Evolutionary conservation across 371 early-diverging fungal species (phyloP).

Genomic region (Mucor indicus): DNA sequence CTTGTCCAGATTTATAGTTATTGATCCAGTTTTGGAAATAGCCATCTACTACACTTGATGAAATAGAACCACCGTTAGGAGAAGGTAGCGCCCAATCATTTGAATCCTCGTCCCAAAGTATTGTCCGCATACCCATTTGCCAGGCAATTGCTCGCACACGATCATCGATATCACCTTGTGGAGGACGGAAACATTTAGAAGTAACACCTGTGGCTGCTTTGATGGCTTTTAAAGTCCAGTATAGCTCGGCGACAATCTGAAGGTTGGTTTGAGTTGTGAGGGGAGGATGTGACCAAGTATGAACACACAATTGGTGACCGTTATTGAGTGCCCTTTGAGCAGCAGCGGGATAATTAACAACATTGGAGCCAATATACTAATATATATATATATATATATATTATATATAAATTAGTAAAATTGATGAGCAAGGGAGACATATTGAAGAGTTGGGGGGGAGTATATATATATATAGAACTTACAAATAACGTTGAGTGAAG

Average conservation of each 20-base stretch:
- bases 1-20: conserved; percentile 29
- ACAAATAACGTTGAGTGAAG: conserved; percentile 19
- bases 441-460: too few species aligned
- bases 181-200: conserved; percentile 53
- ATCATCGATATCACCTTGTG: conserved; percentile 52
- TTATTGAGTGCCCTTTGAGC: conserved; percentile 40
- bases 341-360: conserved; percentile 37
- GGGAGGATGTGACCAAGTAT: conserved; percentile 59
- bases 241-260: conserved; percentile 54
- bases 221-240: conserved; percentile 49
- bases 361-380: conserved; percentile 47
- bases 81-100: conserved; percentile 22
- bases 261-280: conserved; percentile 51
- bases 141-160: conserved; percentile 50
- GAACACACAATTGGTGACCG: conserved; percentile 44
- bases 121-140: conserved; percentile 46
- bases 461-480: conserved; percentile 13
- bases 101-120: conserved; percentile 43
- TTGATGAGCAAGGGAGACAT: too few species aligned
- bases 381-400: neutral
- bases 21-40: conserved; percentile 42
- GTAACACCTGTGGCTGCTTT: conserved; percentile 55
- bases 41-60: conserved; percentile 24
- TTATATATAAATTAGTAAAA: neutral
- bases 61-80: conserved; percentile 22